Evolutionary conservation across 202 grass and related monocot species (phyloP).

Genomic region (Miscanthus sacchariflorus): DNA sequence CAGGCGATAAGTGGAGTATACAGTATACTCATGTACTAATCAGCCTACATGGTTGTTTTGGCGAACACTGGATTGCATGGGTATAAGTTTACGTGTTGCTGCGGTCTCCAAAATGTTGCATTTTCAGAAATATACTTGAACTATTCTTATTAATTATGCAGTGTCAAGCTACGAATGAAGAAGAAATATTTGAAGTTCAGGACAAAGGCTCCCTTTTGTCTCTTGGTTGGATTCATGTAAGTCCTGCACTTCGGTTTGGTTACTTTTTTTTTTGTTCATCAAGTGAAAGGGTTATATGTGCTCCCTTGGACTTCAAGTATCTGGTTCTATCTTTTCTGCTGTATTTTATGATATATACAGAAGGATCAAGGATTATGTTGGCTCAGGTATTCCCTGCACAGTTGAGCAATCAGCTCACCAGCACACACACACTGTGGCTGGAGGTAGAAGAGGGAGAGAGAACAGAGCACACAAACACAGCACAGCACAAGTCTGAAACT

Average conservation of each 20-base stretch:
- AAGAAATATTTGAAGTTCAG: constrained; percentile 99
- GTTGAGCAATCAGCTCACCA: too few relatives aligned
- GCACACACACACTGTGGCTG: too few relatives aligned
- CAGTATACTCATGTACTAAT: neutral
- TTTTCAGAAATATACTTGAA: constrained; percentile 32
- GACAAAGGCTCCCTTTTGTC: constrained; percentile 94
- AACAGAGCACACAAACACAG: too few relatives aligned
- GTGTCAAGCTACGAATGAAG: constrained; percentile 98
- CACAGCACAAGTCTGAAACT: too few relatives aligned
- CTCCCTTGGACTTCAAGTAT: constrained; percentile 17
- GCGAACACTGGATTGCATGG: neutral
- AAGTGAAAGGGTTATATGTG: constrained; percentile 5
- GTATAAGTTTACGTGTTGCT: constrained; percentile 15
- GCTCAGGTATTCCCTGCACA: too few relatives aligned
- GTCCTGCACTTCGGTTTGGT: constrained; percentile 35
- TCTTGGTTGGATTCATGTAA: constrained; percentile 99
- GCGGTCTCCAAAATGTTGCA: constrained; percentile 16
- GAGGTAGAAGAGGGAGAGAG: too few relatives aligned
- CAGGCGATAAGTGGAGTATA: neutral
- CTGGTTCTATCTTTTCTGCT: constrained; percentile 16
- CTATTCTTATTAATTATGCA: constrained; percentile 51
- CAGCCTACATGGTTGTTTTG: neutral
- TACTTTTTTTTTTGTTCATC: constrained; percentile 24
- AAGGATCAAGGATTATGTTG: constrained; percentile 28
- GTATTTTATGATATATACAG: constrained; percentile 17